phyloP scores from a whole-genome alignment of 179 eudicot genomes.

The Dionaea muscipula region DNA sequence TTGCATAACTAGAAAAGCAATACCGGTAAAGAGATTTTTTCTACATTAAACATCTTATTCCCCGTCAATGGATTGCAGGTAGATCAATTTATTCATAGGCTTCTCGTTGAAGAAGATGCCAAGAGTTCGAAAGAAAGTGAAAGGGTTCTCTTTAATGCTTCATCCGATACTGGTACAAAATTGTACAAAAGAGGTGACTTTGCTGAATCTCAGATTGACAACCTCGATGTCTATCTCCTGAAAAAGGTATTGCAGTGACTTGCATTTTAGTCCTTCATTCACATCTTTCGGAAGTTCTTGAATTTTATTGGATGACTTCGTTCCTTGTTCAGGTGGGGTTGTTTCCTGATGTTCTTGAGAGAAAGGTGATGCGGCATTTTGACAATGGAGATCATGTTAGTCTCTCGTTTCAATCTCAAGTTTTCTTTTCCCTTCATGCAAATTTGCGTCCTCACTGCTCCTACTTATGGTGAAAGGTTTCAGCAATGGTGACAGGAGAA shows the following conservation, averaged over 20 bases:
- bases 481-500: conserved; percentile 72
- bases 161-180: conserved; percentile 35
- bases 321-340: conserved; percentile 42
- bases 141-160: conserved; percentile 31
- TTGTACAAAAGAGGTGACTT: conserved; percentile 53
- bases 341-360: conserved; percentile 58
- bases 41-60: neutral
- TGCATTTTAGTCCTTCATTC: neutral
- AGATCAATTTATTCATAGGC: conserved; percentile 53
- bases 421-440: neutral
- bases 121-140: conserved; percentile 25
- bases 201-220: conserved; percentile 32
- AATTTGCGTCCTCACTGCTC: neutral
- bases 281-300: no score
- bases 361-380: conserved; percentile 44
- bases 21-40: neutral
- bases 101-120: conserved; percentile 57
- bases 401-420: neutral
- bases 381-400: conserved; percentile 57
- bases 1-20: no score
- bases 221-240: conserved; percentile 43
- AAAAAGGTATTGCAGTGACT: conserved; percentile 33
- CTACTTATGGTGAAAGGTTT: conserved; percentile 34
- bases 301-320: neutral
- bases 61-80: conserved; percentile 25